Evolutionary conservation across 2,329 filamentous ascomycete species (phyloP).

Genomic region (Aspergillus niger): DNA sequence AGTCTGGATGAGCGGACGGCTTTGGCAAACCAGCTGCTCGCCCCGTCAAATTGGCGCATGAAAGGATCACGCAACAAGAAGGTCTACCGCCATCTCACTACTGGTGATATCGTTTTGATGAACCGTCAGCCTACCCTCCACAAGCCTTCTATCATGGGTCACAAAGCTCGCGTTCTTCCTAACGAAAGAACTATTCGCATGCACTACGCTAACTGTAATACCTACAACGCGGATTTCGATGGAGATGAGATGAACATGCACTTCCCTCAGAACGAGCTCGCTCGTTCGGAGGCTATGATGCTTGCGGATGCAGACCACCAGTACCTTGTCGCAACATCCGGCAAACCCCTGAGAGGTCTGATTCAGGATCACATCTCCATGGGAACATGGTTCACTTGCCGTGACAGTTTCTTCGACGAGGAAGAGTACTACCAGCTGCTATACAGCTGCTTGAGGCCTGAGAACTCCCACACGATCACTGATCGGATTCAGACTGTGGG

Average conservation of each 20-base stretch:
- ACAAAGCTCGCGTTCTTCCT: slow-evolving; percentile 85
- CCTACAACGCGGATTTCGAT: slow-evolving; percentile 99
- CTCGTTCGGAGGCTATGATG: slow-evolving; percentile 85
- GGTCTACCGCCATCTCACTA: slow-evolving; percentile 91
- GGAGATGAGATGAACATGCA: slow-evolving; percentile 99
- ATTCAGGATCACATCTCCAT: slow-evolving; percentile 99
- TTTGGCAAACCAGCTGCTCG: slow-evolving; percentile 88
- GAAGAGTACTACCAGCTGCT: slow-evolving; percentile 92
- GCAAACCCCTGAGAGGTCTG: slow-evolving; percentile 88
- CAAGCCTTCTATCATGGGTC: slow-evolving; percentile 99
- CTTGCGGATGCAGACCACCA: slow-evolving; percentile 97
- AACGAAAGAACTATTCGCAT: slow-evolving; percentile 98
- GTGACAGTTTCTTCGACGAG: slow-evolving; percentile 85
- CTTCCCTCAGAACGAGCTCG: slow-evolving; percentile 95
- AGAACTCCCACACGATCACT: slow-evolving; percentile 81
- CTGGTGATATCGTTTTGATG: slow-evolving; percentile 97
- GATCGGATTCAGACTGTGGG: slow-evolving; percentile 79
- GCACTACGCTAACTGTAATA: slow-evolving; percentile 99
- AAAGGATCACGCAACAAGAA: slow-evolving; percentile 88
- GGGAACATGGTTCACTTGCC: slow-evolving; percentile 83
- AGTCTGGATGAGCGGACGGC: slow-evolving; percentile 84
- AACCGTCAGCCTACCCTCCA: slow-evolving; percentile 97
- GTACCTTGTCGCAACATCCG: slow-evolving; percentile 89
- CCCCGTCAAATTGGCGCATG: slow-evolving; percentile 73
- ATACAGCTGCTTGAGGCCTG: slow-evolving; percentile 84